Conservation (phyloP, 495 filamentous ascomycete species). For the Cercophora sp. region DNA sequence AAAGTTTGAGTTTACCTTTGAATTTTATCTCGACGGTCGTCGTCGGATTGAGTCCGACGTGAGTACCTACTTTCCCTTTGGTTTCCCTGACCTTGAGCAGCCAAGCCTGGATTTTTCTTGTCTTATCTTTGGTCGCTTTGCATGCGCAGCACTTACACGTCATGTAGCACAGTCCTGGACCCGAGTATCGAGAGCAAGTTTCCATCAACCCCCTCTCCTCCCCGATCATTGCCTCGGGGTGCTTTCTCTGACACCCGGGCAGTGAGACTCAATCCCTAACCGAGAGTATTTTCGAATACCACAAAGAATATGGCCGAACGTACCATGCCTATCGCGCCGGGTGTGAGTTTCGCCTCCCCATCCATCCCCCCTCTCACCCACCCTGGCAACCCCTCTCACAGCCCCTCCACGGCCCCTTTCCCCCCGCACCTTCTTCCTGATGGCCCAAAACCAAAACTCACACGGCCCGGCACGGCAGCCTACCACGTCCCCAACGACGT, state of each 20-base stretch:
- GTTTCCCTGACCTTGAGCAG: background rate
- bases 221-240: background rate
- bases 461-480: background rate
- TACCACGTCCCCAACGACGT: slow-evolving; percentile 19
- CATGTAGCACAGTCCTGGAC: background rate
- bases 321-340: slow-evolving; percentile 46
- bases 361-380: background rate
- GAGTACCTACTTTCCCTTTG: background rate
- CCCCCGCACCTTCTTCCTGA: no score
- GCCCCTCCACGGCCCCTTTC: no score
- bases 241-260: background rate
- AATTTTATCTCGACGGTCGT: slow-evolving; percentile 1
- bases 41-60: background rate
- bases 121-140: background rate
- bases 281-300: slow-evolving; percentile 16
- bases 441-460: no score
- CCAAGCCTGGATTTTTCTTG: background rate
- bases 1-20: background rate
- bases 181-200: slow-evolving; percentile 1
- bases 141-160: background rate
- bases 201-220: background rate
- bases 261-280: slow-evolving; percentile 6
- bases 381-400: no score
- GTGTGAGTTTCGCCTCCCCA: slow-evolving; percentile 2
- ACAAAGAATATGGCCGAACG: slow-evolving; percentile 45